Conservation (phyloP, 2,329 filamentous ascomycete genomes). For the Colletotrichum sp. region DNA sequence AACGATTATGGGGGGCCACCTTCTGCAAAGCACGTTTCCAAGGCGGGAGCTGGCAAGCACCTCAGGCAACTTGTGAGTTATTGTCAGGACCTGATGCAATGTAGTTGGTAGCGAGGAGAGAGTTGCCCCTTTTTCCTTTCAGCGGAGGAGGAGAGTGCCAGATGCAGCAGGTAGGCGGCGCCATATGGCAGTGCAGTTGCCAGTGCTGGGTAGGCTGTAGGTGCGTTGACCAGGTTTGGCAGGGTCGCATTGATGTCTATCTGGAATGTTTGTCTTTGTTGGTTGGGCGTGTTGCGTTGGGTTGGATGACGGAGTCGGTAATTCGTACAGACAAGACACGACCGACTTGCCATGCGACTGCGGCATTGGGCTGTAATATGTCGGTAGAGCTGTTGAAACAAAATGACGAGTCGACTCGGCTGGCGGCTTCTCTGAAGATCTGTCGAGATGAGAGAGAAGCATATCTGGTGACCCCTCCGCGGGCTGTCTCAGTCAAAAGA, state of each 20-base stretch:
- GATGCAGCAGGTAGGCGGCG: not conserved
- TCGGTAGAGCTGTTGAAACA: not conserved
- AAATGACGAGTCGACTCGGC: not conserved
- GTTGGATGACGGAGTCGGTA: not conserved
- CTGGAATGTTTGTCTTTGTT: slow-evolving; percentile 2
- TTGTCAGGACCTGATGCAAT: not conserved
- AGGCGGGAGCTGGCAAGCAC: not conserved
- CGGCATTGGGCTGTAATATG: not conserved
- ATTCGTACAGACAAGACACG: not conserved
- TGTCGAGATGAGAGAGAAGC: not conserved
- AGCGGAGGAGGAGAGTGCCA: not conserved
- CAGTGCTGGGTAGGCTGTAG: not conserved
- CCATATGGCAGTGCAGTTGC: not conserved
- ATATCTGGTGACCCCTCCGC: not conserved
- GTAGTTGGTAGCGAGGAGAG: not conserved
- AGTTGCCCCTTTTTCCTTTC: not conserved
- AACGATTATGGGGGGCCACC: not conserved
- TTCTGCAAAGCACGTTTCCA: not conserved
- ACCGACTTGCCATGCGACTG: not conserved
- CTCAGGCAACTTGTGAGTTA: not conserved
- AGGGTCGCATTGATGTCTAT: not conserved
- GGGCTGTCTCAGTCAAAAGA: not conserved
- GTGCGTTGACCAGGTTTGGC: not conserved
- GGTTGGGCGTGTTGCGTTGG: not conserved
- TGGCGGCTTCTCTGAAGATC: not conserved